Evolutionary conservation across 2,329 filamentous ascomycete species (phyloP), one percentile per base, ranked within the genome.

Genomic region (Neofusicoccum ribis): DNA sequence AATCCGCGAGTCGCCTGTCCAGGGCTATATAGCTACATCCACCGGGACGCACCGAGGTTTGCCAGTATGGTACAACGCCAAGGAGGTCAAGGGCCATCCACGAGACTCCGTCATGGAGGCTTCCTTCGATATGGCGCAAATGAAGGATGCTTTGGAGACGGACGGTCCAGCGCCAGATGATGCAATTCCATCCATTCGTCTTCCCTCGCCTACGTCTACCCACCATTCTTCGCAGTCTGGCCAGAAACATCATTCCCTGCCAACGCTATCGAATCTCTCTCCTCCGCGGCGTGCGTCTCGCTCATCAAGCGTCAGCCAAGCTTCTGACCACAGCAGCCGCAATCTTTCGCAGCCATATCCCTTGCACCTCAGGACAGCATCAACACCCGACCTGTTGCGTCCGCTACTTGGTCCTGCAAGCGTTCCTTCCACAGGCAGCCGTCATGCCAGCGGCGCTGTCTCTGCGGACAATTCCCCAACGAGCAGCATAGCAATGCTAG

Each of bases 291-390:
- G 34, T 17, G 43, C 52, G 1, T 50, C 49, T 7, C 63, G 46
- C 39, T 52, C 63, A n/a, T 37, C 63, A 5, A 65, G 63, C 15
- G 23, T 65, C 27, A 60, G 63, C 23, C 63, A 49, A 12, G 34
- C 36, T 15, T 64, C 62, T 27, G 51, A 64, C 9, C 51, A 64
- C 62, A 64, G 62, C 62, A 64, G 50, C 51, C 51, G 50, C 41
- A 56, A 64, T 14, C 5, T 23, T 9, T 65, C 54, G 31, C 36
- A 31, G 11, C 15, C n/a, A 4, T 31, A 44, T 17, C 37, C 37
- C n/a, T 20, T 46, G n/a, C 54, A 44, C 4, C 41, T 65, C 46
- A 43, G 63, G 14, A 59, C 37, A n/a, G 27, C 36, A 8, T 65
- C 63, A 6, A 59, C 63, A 2, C 63, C 63, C 20, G 63, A 65